These are phyloP conservation scores for Septoria linicola DNA, from an alignment of 2,329 filamentous ascomycete species.

Conservation along the genomic window DNA sequence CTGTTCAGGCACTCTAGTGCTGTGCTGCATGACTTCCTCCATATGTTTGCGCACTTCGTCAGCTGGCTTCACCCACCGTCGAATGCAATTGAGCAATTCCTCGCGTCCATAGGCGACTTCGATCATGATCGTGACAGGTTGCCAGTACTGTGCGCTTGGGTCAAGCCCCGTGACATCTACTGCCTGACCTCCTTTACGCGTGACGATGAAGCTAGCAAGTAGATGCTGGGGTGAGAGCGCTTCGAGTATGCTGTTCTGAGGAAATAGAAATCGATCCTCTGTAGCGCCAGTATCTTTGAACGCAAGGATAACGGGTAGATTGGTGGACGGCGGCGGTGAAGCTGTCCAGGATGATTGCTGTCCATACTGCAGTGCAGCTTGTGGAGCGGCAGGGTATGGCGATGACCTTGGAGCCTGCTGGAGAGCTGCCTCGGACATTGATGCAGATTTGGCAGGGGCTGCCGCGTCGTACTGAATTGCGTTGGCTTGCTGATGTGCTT, in stretches of 20 bases:
- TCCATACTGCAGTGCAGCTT: slow-evolving; percentile 16
- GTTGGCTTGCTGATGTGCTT: slow-evolving; percentile 18
- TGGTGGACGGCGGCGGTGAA: slow-evolving; percentile 40
- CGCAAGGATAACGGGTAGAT: slow-evolving; percentile 68
- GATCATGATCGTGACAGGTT: slow-evolving; percentile 64
- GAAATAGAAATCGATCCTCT: slow-evolving; percentile 76
- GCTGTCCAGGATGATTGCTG: slow-evolving; percentile 30
- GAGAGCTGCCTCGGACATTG: slow-evolving; percentile 5
- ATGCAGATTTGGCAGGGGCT: slow-evolving; percentile 10
- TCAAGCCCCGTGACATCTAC: slow-evolving; percentile 35
- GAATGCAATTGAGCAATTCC: slow-evolving; percentile 55
- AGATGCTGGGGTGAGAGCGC: slow-evolving; percentile 56
- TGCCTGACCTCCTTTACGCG: slow-evolving; percentile 67
- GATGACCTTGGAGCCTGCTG: slow-evolving; percentile 14
- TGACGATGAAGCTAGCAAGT: slow-evolving; percentile 74
- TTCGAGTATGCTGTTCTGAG: slow-evolving; percentile 74
- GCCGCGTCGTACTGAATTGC: slow-evolving; percentile 30
- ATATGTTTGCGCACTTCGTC: slow-evolving; percentile 56
- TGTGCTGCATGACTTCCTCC: slow-evolving; percentile 58
- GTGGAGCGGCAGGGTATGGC: slow-evolving; percentile 15
- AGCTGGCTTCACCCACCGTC: slow-evolving; percentile 55
- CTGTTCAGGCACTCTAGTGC: slow-evolving; percentile 55
- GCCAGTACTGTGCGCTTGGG: slow-evolving; percentile 66
- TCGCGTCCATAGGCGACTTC: slow-evolving; percentile 55
- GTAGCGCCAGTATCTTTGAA: slow-evolving; percentile 57